These are phyloP conservation scores for Rehmannia glutinosa DNA, from an alignment of 257 asterid genomes.

Conservation along the genomic window DNA sequence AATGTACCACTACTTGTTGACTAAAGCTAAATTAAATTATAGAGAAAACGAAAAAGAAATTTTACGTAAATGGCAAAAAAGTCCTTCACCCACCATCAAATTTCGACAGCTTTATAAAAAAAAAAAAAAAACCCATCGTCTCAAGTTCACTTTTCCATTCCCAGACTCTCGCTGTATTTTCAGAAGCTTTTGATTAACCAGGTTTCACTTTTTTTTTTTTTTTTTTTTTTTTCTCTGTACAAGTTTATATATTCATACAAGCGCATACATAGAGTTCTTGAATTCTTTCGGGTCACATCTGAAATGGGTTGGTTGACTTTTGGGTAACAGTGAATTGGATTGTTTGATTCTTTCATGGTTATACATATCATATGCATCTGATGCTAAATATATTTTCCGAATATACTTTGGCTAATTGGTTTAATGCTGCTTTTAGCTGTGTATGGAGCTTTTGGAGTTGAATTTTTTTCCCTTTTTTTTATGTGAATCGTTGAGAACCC, in stretches of 20 bases:
- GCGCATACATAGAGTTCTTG: background rate
- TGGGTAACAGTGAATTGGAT: constrained; percentile 16
- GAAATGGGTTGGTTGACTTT: constrained; percentile 30
- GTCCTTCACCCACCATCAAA: constrained; percentile 31
- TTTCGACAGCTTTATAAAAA: constrained; percentile 25
- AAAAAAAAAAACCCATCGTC: constrained; percentile 20
- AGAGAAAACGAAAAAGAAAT: background rate
- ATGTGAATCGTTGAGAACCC: constrained; percentile 13
- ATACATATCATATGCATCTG: constrained; percentile 6
- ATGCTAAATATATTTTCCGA: constrained; percentile 2
- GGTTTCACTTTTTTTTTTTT: constrained; percentile 18
- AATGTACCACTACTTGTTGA: background rate
- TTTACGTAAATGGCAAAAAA: background rate
- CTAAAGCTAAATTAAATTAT: background rate
- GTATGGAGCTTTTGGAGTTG: constrained; percentile 7
- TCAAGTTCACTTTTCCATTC: constrained; percentile 23
- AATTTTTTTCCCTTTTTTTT: background rate
- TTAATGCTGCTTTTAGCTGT: constrained; percentile 16
- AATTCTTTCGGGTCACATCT: background rate
- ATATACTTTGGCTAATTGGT: constrained; percentile 16
- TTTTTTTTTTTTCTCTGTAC: background rate
- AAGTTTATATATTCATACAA: constrained; percentile 1
- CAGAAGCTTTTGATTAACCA: constrained; percentile 29
- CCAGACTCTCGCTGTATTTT: constrained; percentile 19
- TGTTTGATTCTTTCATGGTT: constrained; percentile 23